A percentile compares a stretch with the other conserved stretches of the same genome.
These are phyloP conservation scores for Gossypium mustelinum DNA, from an alignment of 345 rosid species.

Conservation along the genomic window DNA sequence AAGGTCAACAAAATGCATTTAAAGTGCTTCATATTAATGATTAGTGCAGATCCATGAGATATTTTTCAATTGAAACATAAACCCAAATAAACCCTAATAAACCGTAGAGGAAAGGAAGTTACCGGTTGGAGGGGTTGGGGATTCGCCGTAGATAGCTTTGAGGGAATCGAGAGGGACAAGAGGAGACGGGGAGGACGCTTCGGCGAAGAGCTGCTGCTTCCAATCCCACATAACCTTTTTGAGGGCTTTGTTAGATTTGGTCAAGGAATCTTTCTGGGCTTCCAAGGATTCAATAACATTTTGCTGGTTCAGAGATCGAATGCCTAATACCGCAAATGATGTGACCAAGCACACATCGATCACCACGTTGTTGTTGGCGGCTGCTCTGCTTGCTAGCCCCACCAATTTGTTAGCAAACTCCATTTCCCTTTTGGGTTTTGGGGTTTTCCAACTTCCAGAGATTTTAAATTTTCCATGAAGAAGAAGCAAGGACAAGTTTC, in stretches of 20 bases:
- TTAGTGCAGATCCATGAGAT: neutral
- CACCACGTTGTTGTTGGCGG: slow-evolving; percentile 55
- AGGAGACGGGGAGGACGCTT: slow-evolving; percentile 42
- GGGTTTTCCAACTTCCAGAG: neutral
- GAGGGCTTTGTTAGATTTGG: slow-evolving; percentile 51
- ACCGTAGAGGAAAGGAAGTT: neutral
- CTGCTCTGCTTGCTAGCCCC: slow-evolving; percentile 34
- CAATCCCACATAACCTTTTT: slow-evolving; percentile 73
- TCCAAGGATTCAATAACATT: slow-evolving; percentile 52
- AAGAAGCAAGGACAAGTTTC: neutral
- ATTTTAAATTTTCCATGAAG: neutral
- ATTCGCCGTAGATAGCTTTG: slow-evolving; percentile 71
- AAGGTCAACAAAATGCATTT: too few relatives aligned
- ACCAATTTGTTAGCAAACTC: slow-evolving; percentile 39
- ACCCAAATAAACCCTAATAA: neutral
- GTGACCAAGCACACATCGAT: slow-evolving; percentile 51
- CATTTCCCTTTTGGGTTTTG: slow-evolving; percentile 20
- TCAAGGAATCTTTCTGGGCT: slow-evolving; percentile 50
- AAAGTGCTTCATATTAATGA: neutral
- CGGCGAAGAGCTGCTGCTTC: slow-evolving; percentile 85
- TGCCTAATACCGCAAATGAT: slow-evolving; percentile 43
- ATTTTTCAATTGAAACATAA: neutral
- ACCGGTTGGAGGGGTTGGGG: slow-evolving; percentile 39
- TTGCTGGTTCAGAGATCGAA: slow-evolving; percentile 64
- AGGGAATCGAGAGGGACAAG: slow-evolving; percentile 64